Conservation (phyloP, 2,329 filamentous ascomycete species). For the Chrysoporthe puriensis region DNA sequence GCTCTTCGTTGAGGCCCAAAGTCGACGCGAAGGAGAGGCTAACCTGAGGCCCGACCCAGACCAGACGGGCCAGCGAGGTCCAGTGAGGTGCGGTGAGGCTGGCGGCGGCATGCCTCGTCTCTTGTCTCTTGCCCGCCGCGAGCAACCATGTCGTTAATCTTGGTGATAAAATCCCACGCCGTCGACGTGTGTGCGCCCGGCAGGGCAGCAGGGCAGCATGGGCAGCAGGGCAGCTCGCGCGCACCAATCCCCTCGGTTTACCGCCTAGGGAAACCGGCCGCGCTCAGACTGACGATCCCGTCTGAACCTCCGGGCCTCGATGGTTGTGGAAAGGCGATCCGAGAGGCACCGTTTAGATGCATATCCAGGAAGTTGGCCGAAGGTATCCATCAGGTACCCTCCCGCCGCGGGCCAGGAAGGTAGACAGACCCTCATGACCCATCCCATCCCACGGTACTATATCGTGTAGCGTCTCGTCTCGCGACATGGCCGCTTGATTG, state of each 20-base stretch:
- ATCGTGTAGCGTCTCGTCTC: not conserved
- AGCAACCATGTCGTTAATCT: no score
- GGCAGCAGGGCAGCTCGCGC: not conserved
- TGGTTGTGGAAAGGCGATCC: not conserved
- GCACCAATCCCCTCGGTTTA: not conserved
- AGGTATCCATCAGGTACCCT: slow-evolving; percentile 5
- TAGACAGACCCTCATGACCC: slow-evolving; percentile 10
- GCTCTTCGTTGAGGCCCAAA: not conserved
- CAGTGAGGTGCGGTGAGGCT: no score
- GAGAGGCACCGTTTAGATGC: not conserved
- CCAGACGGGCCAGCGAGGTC: no score
- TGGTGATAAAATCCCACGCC: no score
- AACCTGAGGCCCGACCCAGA: no score
- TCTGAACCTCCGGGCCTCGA: not conserved
- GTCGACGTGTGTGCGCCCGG: no score
- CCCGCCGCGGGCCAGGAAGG: not conserved
- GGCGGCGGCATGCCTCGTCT: no score
- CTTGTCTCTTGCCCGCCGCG: no score
- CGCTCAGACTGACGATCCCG: not conserved
- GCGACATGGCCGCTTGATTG: slow-evolving; percentile 8
- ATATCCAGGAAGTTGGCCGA: slow-evolving; percentile 12
- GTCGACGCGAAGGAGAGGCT: not conserved
- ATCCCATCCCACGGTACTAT: not conserved
- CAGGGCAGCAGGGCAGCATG: no score
- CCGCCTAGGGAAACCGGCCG: not conserved